phyloP scores from a whole-genome alignment of 208 protist species.

The Crithidia brevicula region DNA sequence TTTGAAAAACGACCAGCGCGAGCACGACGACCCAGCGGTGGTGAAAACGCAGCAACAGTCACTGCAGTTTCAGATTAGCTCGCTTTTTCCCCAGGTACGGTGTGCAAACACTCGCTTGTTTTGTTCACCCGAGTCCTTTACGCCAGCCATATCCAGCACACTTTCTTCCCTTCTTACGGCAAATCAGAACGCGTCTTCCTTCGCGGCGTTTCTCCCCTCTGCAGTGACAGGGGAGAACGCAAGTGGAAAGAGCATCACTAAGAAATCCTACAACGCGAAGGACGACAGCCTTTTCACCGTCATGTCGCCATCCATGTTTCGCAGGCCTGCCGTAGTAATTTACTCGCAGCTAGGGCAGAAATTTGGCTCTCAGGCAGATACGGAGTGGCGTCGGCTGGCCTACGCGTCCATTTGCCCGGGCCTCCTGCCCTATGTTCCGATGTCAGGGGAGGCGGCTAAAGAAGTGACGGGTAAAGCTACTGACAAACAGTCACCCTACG shows the following conservation, averaged over 20 bases:
- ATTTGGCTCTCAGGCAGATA: slow-evolving; percentile 73
- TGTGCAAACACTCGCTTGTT: slow-evolving; percentile 65
- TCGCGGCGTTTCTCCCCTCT: slow-evolving; percentile 28
- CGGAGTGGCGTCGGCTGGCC: slow-evolving; percentile 73
- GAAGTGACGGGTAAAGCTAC: not conserved
- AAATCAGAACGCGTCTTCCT: slow-evolving; percentile 30
- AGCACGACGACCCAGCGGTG: not conserved
- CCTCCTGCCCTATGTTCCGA: slow-evolving; percentile 49
- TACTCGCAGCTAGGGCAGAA: slow-evolving; percentile 86
- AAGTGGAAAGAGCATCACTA: not conserved
- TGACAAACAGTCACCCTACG: slow-evolving; percentile 6
- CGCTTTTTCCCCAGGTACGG: slow-evolving; percentile 52
- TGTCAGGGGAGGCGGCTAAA: slow-evolving; percentile 13
- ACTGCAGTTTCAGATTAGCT: slow-evolving; percentile 44
- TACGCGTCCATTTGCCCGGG: slow-evolving; percentile 74
- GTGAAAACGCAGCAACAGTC: slow-evolving; percentile 10
- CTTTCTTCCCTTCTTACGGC: slow-evolving; percentile 21
- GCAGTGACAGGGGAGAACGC: not conserved
- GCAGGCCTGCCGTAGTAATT: slow-evolving; percentile 80
- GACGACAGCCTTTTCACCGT: slow-evolving; percentile 56
- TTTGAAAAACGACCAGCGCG: not conserved
- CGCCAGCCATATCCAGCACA: not conserved
- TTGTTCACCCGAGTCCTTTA: slow-evolving; percentile 30
- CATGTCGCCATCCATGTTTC: slow-evolving; percentile 58
- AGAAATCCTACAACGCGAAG: slow-evolving; percentile 42